A percentile compares a stretch with the other conserved stretches of the same genome.
These are phyloP conservation scores for Coelastrella sp. DNA, from an alignment of 139 green algal species.

Conservation along the genomic window DNA sequence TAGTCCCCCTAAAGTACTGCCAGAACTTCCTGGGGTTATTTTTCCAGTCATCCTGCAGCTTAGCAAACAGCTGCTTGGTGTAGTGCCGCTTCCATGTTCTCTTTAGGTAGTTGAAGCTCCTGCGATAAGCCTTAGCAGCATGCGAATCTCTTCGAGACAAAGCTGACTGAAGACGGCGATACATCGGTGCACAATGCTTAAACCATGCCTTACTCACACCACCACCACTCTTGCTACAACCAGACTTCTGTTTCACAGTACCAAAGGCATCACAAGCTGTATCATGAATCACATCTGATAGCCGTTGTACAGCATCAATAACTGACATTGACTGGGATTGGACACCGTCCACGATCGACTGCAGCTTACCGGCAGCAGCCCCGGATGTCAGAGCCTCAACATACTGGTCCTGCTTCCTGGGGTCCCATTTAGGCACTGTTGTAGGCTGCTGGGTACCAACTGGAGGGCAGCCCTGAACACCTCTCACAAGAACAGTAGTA, in stretches of 20 bases:
- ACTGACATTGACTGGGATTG: not conserved
- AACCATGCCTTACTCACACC: not conserved
- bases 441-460: too few relatives aligned
- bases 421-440: not conserved
- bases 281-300: not conserved
- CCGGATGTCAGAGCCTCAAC: not conserved
- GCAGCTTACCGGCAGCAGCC: not conserved
- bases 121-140: not conserved
- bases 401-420: not conserved
- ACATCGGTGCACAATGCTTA: not conserved
- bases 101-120: not conserved
- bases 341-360: not conserved
- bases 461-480: too few relatives aligned
- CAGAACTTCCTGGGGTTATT: slow-evolving; percentile 21
- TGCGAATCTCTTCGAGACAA: not conserved
- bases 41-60: not conserved
- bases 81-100: slow-evolving; percentile 15
- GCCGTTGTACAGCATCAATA: not conserved
- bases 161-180: not conserved
- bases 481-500: not conserved
- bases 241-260: too few relatives aligned
- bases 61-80: not conserved
- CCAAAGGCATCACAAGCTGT: not conserved
- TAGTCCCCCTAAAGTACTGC: slow-evolving; percentile 1
- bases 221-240: too few relatives aligned